These are phyloP conservation scores for Oleoguttula mirabilis DNA, from an alignment of 495 filamentous ascomycete genomes.

Conservation along the genomic window DNA sequence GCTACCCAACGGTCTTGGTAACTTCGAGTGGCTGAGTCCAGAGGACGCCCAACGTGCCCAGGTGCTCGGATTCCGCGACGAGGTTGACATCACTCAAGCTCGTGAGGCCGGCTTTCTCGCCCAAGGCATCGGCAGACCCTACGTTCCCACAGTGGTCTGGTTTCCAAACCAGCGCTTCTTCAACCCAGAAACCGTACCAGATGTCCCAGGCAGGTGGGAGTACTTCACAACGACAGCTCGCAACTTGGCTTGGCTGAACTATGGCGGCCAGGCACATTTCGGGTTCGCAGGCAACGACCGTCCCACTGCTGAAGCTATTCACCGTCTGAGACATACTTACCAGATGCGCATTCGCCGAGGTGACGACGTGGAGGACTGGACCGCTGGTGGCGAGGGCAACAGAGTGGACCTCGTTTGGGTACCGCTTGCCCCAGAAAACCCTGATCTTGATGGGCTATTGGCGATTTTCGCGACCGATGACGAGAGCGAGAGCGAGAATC, in stretches of 20 bases:
- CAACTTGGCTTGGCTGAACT: background rate
- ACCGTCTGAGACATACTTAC: too few relatives aligned
- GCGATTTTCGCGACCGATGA: too few relatives aligned
- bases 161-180: background rate
- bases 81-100: background rate
- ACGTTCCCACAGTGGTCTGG: constrained; percentile 2
- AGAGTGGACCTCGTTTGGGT: too few relatives aligned
- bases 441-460: too few relatives aligned
- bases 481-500: too few relatives aligned
- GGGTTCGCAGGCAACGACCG: background rate
- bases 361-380: too few relatives aligned
- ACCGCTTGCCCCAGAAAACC: too few relatives aligned
- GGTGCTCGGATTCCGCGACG: background rate
- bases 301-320: too few relatives aligned
- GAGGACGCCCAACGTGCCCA: background rate
- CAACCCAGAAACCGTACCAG: constrained; percentile 1
- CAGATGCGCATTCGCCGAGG: too few relatives aligned
- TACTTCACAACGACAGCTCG: background rate
- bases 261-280: background rate
- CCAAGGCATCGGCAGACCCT: background rate
- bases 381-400: too few relatives aligned
- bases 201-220: background rate
- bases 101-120: background rate
- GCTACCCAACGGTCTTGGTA: background rate
- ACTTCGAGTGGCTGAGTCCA: constrained; percentile 1